Evolutionary conservation across 441 rosid species (phyloP).

Genomic region (Bocquillonia castaneifolia): DNA sequence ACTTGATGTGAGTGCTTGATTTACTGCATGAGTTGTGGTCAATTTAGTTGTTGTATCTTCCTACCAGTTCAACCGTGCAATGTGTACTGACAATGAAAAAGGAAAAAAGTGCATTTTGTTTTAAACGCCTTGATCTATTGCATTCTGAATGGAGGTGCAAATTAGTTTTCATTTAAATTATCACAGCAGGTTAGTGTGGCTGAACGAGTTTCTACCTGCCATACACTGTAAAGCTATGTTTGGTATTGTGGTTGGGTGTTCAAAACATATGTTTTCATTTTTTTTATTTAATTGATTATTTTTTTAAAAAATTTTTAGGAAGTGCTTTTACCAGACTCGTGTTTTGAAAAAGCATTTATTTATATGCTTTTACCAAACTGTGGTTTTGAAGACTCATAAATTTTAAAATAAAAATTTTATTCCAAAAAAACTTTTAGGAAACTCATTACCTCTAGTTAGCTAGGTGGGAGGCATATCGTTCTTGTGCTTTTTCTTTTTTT

Average conservation of each 20-base stretch:
- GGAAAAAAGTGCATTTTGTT: background rate
- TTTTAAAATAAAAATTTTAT: no score
- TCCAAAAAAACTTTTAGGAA: no score
- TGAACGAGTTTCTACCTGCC: background rate
- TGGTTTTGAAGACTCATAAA: no score
- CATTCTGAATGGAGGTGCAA: background rate
- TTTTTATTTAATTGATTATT: no score
- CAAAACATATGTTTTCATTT: no score
- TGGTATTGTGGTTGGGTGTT: no score
- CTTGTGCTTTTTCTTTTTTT: background rate
- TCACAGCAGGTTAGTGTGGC: background rate
- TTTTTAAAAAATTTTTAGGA: no score
- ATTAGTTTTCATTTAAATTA: background rate
- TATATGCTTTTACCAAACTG: no score
- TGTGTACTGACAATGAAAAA: background rate
- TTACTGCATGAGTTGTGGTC: background rate
- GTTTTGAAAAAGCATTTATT: no score
- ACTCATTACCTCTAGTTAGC: background rate
- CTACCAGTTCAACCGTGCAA: background rate
- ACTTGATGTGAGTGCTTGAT: constrained; percentile 53
- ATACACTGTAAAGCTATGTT: no score
- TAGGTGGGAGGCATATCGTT: background rate
- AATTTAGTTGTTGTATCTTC: background rate
- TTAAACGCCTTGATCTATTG: background rate
- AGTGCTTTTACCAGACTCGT: no score